phyloP scores from a whole-genome alignment of 2,329 filamentous ascomycete species.

The Pseudopyrenochaeta lycopersici region DNA sequence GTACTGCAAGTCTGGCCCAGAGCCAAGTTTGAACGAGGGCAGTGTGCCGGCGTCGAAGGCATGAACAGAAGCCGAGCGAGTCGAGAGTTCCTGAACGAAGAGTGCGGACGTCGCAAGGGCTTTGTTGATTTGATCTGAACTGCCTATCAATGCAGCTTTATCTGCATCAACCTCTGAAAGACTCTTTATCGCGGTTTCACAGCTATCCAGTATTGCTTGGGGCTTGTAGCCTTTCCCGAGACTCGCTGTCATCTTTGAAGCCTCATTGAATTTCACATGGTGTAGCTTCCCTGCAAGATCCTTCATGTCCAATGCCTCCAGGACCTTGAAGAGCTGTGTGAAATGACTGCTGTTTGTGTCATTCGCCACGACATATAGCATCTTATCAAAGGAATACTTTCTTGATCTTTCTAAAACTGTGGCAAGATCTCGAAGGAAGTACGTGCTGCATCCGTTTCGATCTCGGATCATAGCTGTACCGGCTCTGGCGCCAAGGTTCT shows the following conservation, averaged over 20 bases:
- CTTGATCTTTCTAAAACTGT: constrained; percentile 73
- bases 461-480: constrained; percentile 77
- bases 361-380: constrained; percentile 81
- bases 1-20: constrained; percentile 41
- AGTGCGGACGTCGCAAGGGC: constrained; percentile 32
- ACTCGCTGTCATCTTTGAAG: constrained; percentile 54
- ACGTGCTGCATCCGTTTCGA: constrained; percentile 77
- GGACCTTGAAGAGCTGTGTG: constrained; percentile 78
- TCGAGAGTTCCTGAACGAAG: constrained; percentile 39
- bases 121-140: constrained; percentile 16
- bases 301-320: constrained; percentile 74
- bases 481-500: constrained; percentile 73
- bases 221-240: constrained; percentile 70
- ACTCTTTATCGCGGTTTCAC: constrained; percentile 26
- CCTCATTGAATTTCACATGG: constrained; percentile 80
- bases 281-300: constrained; percentile 74
- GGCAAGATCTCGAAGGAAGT: constrained; percentile 80
- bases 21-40: constrained; percentile 39
- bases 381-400: constrained; percentile 73
- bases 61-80: constrained; percentile 30
- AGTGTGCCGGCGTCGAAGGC: constrained; percentile 34
- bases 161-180: constrained; percentile 26
- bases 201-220: constrained; percentile 71
- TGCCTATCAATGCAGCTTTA: constrained; percentile 27
- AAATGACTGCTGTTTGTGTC: constrained; percentile 75